Conservation (phyloP, 768 basidiomycete species). For the Mycena alexandri region DNA sequence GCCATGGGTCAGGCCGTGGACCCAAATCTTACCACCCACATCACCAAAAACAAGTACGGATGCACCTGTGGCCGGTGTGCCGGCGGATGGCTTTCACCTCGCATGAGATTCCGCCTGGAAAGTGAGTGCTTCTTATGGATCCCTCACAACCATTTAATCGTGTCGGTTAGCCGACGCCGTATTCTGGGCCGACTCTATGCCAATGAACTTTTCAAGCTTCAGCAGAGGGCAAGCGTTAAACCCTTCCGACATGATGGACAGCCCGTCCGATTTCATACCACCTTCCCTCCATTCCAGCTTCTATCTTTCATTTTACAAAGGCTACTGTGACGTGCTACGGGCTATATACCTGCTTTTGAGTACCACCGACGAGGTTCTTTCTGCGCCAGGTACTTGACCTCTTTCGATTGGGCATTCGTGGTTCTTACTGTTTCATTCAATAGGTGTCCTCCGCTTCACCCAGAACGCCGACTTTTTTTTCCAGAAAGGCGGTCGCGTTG, state of each 20-base stretch:
- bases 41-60: conserved; percentile 17
- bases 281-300: conserved; percentile 24
- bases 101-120: conserved; percentile 36
- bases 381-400: not conserved
- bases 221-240: conserved; percentile 11
- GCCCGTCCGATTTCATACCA: conserved; percentile 25
- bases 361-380: conserved; percentile 16
- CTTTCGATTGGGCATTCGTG: no score
- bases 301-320: conserved; percentile 44
- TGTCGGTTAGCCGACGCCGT: conserved; percentile 18
- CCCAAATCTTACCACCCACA: not conserved
- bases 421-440: no score
- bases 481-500: conserved; percentile 43
- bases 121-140: not conserved
- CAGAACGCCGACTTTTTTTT: conserved; percentile 36
- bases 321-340: conserved; percentile 43
- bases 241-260: conserved; percentile 12
- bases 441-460: conserved; percentile 13
- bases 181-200: conserved; percentile 30
- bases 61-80: conserved; percentile 20
- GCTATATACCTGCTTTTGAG: conserved; percentile 38
- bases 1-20: conserved; percentile 20
- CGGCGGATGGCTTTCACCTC: conserved; percentile 24
- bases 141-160: not conserved
- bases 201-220: conserved; percentile 21